These are phyloP conservation scores for Globisporangium paddicum DNA, from an alignment of 352 stramenopile genomes.

Conservation along the genomic window DNA sequence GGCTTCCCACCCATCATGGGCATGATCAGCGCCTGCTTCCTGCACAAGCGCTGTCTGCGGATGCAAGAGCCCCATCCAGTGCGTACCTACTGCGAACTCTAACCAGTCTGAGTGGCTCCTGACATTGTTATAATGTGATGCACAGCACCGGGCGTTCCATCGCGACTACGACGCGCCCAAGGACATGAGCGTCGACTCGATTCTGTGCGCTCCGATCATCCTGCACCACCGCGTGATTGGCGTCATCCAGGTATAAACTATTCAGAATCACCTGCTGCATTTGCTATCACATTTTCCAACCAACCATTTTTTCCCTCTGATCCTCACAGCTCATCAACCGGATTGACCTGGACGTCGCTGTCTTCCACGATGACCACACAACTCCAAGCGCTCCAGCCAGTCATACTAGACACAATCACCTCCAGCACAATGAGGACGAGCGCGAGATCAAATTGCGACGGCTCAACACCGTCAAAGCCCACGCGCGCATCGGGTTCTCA, in stretches of 20 bases:
- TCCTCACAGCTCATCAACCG: conserved; percentile 42
- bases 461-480: conserved; percentile 22
- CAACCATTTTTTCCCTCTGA: not conserved
- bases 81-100: not conserved
- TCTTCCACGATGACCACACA: not conserved
- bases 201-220: conserved; percentile 49
- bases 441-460: conserved; percentile 37
- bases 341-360: conserved; percentile 23
- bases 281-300: not conserved
- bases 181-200: conserved; percentile 43
- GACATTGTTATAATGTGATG: not conserved
- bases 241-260: conserved; percentile 36
- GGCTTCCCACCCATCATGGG: conserved; percentile 49
- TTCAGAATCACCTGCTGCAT: not conserved
- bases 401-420: not conserved
- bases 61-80: conserved; percentile 56
- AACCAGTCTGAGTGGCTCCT: too few relatives aligned
- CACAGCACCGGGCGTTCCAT: conserved; percentile 49
- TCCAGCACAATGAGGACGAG: conserved; percentile 19
- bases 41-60: conserved; percentile 46
- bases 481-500: conserved; percentile 34
- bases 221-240: conserved; percentile 49
- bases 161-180: conserved; percentile 57
- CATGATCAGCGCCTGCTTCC: conserved; percentile 51
- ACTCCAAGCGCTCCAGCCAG: not conserved